phyloP scores from a whole-genome alignment of 176 grass and related monocot species.

The Areca catechu region DNA sequence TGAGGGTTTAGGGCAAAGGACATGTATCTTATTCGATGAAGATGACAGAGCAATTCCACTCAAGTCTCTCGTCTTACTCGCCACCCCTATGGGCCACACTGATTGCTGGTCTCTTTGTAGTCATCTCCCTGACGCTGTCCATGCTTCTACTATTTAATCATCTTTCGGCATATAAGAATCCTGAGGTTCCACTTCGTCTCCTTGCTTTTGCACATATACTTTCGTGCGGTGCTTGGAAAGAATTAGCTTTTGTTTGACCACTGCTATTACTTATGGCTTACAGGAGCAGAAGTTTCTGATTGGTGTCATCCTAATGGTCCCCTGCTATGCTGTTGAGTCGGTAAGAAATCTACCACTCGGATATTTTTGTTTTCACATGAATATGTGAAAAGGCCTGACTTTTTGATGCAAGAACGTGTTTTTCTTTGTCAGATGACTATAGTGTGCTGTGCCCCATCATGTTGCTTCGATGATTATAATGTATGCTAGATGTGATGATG shows the following conservation, averaged over 20 bases:
- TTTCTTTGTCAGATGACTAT: too few relatives aligned
- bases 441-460: too few relatives aligned
- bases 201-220: not conserved
- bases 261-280: slow-evolving; percentile 3
- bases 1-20: too few relatives aligned
- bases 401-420: too few relatives aligned
- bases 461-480: too few relatives aligned
- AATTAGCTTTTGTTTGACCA: not conserved
- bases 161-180: slow-evolving; percentile 77
- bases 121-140: slow-evolving; percentile 41
- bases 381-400: too few relatives aligned
- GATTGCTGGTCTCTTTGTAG: slow-evolving; percentile 39
- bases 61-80: slow-evolving; percentile 25
- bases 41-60: slow-evolving; percentile 25
- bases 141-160: slow-evolving; percentile 64
- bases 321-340: slow-evolving; percentile 67
- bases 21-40: slow-evolving; percentile 15
- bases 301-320: slow-evolving; percentile 80
- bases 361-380: too few relatives aligned
- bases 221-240: not conserved
- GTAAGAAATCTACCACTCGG: slow-evolving; percentile 33
- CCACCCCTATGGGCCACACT: slow-evolving; percentile 47
- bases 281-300: slow-evolving; percentile 96
- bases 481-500: too few relatives aligned
- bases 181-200: slow-evolving; percentile 50